Evolutionary conservation across 2,329 filamentous ascomycete species (phyloP), one percentile per base, ranked within the genome.

Genomic region (Chaetomium globosum): DNA sequence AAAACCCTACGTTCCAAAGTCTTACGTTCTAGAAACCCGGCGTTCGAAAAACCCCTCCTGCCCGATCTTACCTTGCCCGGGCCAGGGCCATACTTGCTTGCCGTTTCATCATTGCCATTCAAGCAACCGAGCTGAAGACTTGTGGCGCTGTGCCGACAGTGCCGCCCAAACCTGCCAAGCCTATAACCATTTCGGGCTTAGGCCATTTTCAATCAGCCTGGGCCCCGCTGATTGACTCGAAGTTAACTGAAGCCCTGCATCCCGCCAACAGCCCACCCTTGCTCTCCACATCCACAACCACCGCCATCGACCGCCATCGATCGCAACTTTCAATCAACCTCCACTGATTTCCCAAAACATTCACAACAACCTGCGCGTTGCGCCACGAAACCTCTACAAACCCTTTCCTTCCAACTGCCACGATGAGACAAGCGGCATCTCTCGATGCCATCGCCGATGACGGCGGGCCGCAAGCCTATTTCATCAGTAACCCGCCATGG

Each of bases 341-440:
- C 26, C 26, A 4, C 26, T 48, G 53, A 36, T 39, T 53, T 13
- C 21, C 48, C 26, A n/a, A 54, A 46, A 39, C 55, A 52, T 13
- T n/a, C 21, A 51, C n/a, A 46, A 54, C 49, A 56, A 43, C 52
- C 54, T 58, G 51, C 58, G 61, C 56, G 56, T 58, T 61, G 63
- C 60, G 66, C 63, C 64, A 65, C 68, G 59, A 57, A 57, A 58
- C 33, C 33, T 36, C 12, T 39, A 65, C 68, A 57, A 57, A 57
- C 55, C 33, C 33, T 36, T 16, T 39, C 63, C 46, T 16, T 39
- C 63, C 46, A 51, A 39, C 64, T 58, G 60, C 61, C 53, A 66
- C 48, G 53, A 72, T 71, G 71, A 69, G 68, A 60, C 67, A 70
- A 62, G 64, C 63, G 54, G 66, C 65, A 49, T 68, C 69, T 23